phyloP scores from a whole-genome alignment of 805 yeast genomes.

The Danielia reshetovae region DNA sequence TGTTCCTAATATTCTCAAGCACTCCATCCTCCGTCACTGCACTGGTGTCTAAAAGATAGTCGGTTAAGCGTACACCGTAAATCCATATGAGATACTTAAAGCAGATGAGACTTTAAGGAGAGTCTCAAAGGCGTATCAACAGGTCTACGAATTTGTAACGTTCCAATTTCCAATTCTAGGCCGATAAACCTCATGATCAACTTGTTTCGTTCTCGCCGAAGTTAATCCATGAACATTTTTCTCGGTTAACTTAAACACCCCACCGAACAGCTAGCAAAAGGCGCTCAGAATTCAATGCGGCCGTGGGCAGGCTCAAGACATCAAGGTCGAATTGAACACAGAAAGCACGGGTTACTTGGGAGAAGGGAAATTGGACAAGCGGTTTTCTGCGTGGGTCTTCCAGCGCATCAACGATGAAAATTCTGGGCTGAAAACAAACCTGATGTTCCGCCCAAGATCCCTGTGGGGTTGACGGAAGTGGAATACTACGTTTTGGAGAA shows the following conservation, averaged over 20 bases:
- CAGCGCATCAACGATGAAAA: conserved; percentile 26
- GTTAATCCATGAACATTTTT: conserved; percentile 21
- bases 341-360: conserved; percentile 40
- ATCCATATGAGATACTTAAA: conserved; percentile 21
- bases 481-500: conserved; percentile 41
- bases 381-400: conserved; percentile 34
- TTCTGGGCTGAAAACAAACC: conserved; percentile 35
- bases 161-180: conserved; percentile 19
- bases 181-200: conserved; percentile 27
- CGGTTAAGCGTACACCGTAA: conserved; percentile 18
- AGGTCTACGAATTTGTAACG: conserved; percentile 17
- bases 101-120: conserved; percentile 8
- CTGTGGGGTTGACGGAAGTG: conserved; percentile 36
- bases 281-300: conserved; percentile 22
- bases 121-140: conserved; percentile 5
- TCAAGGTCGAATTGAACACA: conserved; percentile 26
- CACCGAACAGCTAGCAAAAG: conserved; percentile 21
- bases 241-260: conserved; percentile 35
- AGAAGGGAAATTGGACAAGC: conserved; percentile 28
- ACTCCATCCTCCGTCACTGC: conserved; percentile 10
- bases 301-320: conserved; percentile 15
- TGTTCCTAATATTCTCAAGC: conserved; percentile 9
- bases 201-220: conserved; percentile 6
- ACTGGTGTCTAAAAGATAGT: conserved; percentile 16
- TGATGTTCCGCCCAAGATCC: conserved; percentile 42